Evolutionary conservation across 2,329 filamentous ascomycete genomes (phyloP), one percentile per base, ranked within the genome.

Genomic region (Cladobotryum protrusum): DNA sequence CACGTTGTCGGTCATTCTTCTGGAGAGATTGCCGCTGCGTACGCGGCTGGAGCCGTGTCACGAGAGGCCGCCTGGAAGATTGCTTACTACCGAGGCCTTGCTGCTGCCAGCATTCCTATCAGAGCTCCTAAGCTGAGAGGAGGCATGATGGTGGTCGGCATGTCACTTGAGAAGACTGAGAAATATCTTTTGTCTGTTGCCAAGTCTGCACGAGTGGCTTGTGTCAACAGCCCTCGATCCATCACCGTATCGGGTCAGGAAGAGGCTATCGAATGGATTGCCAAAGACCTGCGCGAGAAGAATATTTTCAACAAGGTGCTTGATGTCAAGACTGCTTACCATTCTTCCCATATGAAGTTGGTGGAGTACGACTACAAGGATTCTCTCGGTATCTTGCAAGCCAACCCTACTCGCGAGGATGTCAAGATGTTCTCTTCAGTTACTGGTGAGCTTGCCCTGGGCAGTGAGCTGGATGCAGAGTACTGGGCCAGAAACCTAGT

Each of bases 401-500:
- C 60, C 6, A 36, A 54, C 40, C 24, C 52, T 37, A 32, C 58
- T 48, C 13, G 49, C 36, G n/a, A 52, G 9, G 50, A 45, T 3
- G 47, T 61, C 33, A 54, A 43, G 5, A 74, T 76, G 66, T 65
- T 72, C 50, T 76, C 73, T 0, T 69, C 72, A 0, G 66, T 74
- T 12, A 66, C 63, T 11, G 67, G 70, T 5, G 29, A 50, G 14
- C 36, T 47, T 9, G 49, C 67, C n/a, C 40, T 54, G 2, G 57
- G 60, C 1, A 33, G 32, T 3, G 54, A 64, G 3, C 54, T 75
- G 1, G 60, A 61, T 7, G 56, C 62, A 1, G 47, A 56, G 0
- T 79, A 78, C 55, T 79, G 76, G 76, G 63, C 65, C 2, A 56
- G 63, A 2, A 78, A 78, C 47, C 56, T 78, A 56, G 65, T 69